Evolutionary conservation across 1,284 basidiomycete genomes (phyloP), one percentile per base, ranked within the genome.

Genomic region (Ganoderma boninense): DNA sequence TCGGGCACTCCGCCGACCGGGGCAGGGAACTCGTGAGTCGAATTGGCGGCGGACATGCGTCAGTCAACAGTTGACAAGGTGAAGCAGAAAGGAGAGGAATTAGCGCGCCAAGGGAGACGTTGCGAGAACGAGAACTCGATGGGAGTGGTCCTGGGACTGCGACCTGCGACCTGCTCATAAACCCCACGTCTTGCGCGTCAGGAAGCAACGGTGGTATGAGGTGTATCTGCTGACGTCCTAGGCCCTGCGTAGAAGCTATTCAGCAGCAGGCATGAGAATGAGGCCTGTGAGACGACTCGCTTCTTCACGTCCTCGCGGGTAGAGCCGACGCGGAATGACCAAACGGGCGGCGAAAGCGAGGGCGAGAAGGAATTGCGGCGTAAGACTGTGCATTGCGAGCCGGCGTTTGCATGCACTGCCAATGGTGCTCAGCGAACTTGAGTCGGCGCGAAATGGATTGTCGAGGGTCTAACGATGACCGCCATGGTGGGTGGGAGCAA

Each of bases 1-100:
- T 56, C 18, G 16, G 64, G 64, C 10, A 46, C 26, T 13, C 64
- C 64, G 23, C 64, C 64, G 11, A 57, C 54, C 6, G 64, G 64
- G 23, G 64, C 56, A 35, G 64, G 64, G 40, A 65, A 65, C 29
- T 52, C 10, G 32, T 64, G 46, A 4, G 62, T 54, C 16, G 60
- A 46, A 26, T 49, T 49, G 10, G 26, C 40, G 32, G 44, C 40
- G 32, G 44, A 38, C 61, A 46, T 54, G 49, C 4, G 23, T 44
- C 38, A n/a, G 4, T 8, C 2, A 26, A 20, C 42, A 46, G 26
- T 46, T 52, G 38, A 56, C 8, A 44, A 35, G 7, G 40, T 8
- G 32, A 42, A 11, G 38, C 38, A 40, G 38, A 2, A 23, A 14
- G 23, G 23, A 16, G 8, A 54, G 26, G 4, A 13, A 54, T 26